Evolutionary conservation across 139 green algal genomes (phyloP).

Genomic region (Chlamydomonas sphaeroides): DNA sequence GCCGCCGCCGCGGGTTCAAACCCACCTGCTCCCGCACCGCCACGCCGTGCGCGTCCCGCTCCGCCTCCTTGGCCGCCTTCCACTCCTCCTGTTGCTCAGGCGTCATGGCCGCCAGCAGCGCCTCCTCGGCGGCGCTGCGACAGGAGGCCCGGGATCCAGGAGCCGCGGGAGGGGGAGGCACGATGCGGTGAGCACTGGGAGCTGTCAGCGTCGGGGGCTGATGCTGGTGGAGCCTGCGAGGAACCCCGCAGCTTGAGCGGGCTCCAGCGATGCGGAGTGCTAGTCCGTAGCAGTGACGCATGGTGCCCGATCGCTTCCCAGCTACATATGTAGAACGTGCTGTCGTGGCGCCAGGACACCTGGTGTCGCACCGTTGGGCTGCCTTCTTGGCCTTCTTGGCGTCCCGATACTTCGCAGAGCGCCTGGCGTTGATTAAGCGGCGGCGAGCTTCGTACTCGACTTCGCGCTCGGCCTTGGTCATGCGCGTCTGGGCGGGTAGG

Average conservation of each 20-base stretch:
- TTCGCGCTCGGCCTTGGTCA: background rate
- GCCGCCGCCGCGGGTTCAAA: too few species aligned
- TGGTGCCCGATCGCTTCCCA: too few species aligned
- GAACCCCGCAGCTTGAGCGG: too few species aligned
- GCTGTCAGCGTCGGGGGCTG: background rate
- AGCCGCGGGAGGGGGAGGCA: too few species aligned
- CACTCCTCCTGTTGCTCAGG: background rate
- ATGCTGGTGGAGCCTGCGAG: too few species aligned
- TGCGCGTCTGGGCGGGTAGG: too few species aligned
- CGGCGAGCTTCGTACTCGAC: constrained; percentile 3
- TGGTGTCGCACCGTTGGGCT: background rate
- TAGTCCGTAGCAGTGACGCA: background rate
- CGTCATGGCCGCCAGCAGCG: background rate
- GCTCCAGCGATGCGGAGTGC: background rate
- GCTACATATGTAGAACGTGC: background rate
- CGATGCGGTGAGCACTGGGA: background rate
- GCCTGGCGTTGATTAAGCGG: constrained; percentile 6
- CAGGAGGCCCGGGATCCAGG: background rate
- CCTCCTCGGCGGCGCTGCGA: background rate
- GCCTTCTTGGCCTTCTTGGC: background rate
- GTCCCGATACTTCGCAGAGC: background rate
- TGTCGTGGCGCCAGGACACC: too few species aligned
- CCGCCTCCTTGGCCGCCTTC: background rate
- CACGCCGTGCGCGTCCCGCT: background rate
- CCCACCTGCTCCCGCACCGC: constrained; percentile 15